Percentiles rank a stretch among this genome's conserved stretches.
phyloP scores from a whole-genome alignment of 495 filamentous ascomycete species.

The Pyrenula massariospora region DNA sequence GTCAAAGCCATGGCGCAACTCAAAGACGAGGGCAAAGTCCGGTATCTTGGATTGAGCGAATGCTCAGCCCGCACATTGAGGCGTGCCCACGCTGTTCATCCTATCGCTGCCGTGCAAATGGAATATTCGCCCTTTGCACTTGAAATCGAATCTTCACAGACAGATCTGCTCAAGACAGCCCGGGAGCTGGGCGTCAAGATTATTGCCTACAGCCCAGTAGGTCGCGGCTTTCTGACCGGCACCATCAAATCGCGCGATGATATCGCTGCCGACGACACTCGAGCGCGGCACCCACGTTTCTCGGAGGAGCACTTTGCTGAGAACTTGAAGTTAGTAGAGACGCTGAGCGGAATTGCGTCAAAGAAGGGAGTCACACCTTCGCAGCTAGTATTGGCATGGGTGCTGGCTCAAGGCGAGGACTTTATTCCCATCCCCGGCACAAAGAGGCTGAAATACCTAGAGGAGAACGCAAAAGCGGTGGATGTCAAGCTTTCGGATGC shows the following conservation, averaged over 20 bases:
- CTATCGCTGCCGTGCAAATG: conserved; percentile 25
- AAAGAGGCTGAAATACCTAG: conserved; percentile 41
- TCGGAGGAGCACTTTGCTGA: conserved; percentile 27
- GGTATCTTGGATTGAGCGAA: conserved; percentile 35
- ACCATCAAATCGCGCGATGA: conserved; percentile 15
- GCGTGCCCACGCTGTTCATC: conserved; percentile 23
- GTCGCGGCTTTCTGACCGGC: conserved; percentile 34
- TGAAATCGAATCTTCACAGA: conserved; percentile 27
- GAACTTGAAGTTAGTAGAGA: conserved; percentile 28
- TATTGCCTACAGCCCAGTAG: conserved; percentile 35
- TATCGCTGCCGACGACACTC: conserved; percentile 26
- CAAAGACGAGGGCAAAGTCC: conserved; percentile 35
- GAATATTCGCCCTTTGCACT: conserved; percentile 32
- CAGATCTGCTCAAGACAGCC: conserved; percentile 23
- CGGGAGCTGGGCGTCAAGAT: conserved; percentile 36
- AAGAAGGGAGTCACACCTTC: conserved; percentile 31
- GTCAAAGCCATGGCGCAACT: conserved; percentile 22
- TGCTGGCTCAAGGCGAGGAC: conserved; percentile 42
- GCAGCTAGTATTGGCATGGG: conserved; percentile 45
- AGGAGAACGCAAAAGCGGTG: conserved; percentile 41
- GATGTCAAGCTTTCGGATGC: conserved; percentile 27
- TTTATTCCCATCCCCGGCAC: conserved; percentile 50
- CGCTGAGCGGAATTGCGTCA: conserved; percentile 24
- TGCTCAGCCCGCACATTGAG: conserved; percentile 23
- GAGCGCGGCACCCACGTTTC: conserved; percentile 28